These are phyloP conservation scores for Zygosaccharomyces siamensis DNA, from an alignment of 805 yeast species.

Conservation along the genomic window DNA sequence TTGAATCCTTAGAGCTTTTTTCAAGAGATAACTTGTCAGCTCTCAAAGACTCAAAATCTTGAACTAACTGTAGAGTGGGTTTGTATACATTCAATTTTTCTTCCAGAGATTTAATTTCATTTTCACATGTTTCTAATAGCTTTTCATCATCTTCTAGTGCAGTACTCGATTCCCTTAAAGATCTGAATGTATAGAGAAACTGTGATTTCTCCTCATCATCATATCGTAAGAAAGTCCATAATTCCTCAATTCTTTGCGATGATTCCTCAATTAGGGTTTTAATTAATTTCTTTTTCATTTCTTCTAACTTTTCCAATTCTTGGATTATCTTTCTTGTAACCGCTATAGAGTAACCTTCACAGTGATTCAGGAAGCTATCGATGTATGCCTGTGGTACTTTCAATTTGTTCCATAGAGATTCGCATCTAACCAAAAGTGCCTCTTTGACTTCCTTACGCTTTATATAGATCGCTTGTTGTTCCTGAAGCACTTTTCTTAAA, in stretches of 20 bases:
- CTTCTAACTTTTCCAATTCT: constrained; percentile 54
- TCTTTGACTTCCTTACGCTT: constrained; percentile 36
- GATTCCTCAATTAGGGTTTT: constrained; percentile 63
- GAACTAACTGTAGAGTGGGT: constrained; percentile 53
- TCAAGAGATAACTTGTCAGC: constrained; percentile 59
- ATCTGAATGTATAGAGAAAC: constrained; percentile 39
- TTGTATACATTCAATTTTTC: constrained; percentile 46
- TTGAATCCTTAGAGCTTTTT: constrained; percentile 72
- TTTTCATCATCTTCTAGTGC: constrained; percentile 49
- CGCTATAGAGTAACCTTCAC: constrained; percentile 44
- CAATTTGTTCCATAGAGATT: constrained; percentile 52
- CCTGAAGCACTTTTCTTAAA: constrained; percentile 14
- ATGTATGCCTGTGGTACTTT: constrained; percentile 43
- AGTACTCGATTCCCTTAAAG: constrained; percentile 11
- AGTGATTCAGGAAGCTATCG: constrained; percentile 39
- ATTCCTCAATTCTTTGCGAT: constrained; percentile 50
- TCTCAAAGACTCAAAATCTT: constrained; percentile 50
- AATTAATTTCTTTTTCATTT: constrained; percentile 58
- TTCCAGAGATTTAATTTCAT: constrained; percentile 51
- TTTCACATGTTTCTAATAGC: constrained; percentile 58
- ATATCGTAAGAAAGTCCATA: constrained; percentile 61
- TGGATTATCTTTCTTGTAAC: constrained; percentile 47
- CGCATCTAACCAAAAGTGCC: constrained; percentile 39
- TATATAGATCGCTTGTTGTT: constrained; percentile 27
- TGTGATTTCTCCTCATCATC: constrained; percentile 45